A percentile compares a stretch with the other conserved stretches of the same genome.
Evolutionary conservation across 352 stramenopile species (phyloP).

Genomic region (Pythium plurisporium): DNA sequence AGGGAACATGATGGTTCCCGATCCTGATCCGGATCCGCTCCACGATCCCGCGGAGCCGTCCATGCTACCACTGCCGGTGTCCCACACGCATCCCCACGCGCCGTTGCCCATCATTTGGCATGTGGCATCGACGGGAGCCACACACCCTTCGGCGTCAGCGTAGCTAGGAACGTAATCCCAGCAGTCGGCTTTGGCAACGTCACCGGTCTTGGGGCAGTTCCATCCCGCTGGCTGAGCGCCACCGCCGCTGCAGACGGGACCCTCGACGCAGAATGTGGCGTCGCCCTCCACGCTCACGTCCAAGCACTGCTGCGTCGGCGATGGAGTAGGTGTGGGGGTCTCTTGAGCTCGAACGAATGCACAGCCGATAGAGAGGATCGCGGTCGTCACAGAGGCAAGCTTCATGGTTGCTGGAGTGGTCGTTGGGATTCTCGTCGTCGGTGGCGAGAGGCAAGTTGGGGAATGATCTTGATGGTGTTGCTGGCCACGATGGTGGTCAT

Average conservation of each 20-base stretch:
- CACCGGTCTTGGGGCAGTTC: slow-evolving; percentile 57
- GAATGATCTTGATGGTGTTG: no score
- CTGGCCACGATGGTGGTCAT: no score
- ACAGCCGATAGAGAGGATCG: background rate
- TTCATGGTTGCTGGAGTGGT: background rate
- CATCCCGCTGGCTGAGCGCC: slow-evolving; percentile 33
- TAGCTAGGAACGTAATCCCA: slow-evolving; percentile 50
- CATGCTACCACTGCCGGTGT: no score
- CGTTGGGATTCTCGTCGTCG: background rate
- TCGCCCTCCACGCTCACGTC: slow-evolving; percentile 64
- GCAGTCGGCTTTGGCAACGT: slow-evolving; percentile 54
- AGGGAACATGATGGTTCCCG: slow-evolving; percentile 1
- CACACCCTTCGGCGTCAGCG: slow-evolving; percentile 35
- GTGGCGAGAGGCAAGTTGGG: slow-evolving; percentile 6
- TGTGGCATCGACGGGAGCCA: slow-evolving; percentile 42
- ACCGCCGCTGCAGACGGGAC: slow-evolving; percentile 56
- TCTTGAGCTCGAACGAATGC: background rate
- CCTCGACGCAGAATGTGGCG: slow-evolving; percentile 68
- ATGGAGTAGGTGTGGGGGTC: background rate
- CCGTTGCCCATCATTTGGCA: slow-evolving; percentile 62
- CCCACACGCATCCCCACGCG: slow-evolving; percentile 62
- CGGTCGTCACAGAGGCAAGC: background rate
- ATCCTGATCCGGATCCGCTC: background rate
- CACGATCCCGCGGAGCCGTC: no score
- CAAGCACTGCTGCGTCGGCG: slow-evolving; percentile 1